These are phyloP conservation scores for Aegilops bicornis DNA, from an alignment of 176 grass and related monocot species.

Conservation along the genomic window DNA sequence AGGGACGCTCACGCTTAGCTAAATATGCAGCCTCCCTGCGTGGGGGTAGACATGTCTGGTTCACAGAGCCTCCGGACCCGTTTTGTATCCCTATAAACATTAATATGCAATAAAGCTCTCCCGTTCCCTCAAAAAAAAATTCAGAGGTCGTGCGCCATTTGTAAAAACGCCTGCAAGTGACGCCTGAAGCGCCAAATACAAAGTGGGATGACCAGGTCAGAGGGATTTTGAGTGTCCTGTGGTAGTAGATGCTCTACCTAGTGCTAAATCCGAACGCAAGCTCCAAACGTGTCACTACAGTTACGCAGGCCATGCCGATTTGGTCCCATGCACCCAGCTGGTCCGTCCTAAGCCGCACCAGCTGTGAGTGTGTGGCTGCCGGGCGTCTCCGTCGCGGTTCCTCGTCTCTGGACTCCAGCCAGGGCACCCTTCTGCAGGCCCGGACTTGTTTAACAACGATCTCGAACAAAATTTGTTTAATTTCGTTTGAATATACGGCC, in stretches of 20 bases:
- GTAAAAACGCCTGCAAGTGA: too few relatives aligned
- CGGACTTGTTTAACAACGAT: slow-evolving; percentile 8
- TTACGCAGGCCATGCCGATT: slow-evolving; percentile 34
- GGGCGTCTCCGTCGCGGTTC: slow-evolving; percentile 23
- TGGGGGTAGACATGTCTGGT: too few relatives aligned
- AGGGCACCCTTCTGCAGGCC: slow-evolving; percentile 5
- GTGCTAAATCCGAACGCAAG: slow-evolving; percentile 3
- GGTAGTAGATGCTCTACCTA: not conserved
- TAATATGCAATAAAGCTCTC: too few relatives aligned
- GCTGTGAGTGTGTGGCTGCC: not conserved
- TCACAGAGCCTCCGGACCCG: too few relatives aligned
- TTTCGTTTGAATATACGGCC: not conserved
- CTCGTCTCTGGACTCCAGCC: not conserved
- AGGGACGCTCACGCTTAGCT: too few relatives aligned
- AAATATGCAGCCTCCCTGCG: too few relatives aligned
- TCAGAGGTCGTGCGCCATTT: too few relatives aligned
- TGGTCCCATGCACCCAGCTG: not conserved
- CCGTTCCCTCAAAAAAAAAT: too few relatives aligned
- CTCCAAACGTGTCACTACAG: slow-evolving; percentile 32
- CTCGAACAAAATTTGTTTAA: not conserved
- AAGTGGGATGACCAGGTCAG: too few relatives aligned
- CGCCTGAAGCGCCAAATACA: too few relatives aligned
- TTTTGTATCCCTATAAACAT: too few relatives aligned
- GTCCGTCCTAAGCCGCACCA: slow-evolving; percentile 24
- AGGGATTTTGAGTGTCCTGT: not conserved